Evolutionary conservation across 139 green algal species (phyloP).

Genomic region (Chlamydomonas sp.): DNA sequence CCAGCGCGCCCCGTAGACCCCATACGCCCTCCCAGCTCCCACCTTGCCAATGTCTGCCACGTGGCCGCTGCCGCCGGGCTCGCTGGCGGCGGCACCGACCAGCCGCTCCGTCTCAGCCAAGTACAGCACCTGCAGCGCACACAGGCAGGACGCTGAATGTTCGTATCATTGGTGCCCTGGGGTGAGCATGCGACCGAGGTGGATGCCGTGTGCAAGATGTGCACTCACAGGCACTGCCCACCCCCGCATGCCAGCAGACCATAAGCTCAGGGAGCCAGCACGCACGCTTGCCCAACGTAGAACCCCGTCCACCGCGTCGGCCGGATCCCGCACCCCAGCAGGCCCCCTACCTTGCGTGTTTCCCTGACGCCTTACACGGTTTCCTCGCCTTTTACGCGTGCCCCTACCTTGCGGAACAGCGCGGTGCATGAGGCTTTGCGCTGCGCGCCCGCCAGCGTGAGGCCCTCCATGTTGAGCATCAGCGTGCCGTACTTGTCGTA

Average conservation of each 20-base stretch:
- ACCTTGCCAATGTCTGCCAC: slow-evolving; percentile 70
- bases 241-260: no score
- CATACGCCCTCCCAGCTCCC: not conserved
- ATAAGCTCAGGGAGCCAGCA: no score
- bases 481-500: slow-evolving; percentile 91
- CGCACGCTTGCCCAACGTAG: no score
- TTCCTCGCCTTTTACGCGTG: not conserved
- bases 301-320: not conserved
- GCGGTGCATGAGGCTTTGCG: slow-evolving; percentile 86
- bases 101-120: slow-evolving; percentile 84
- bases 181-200: no score
- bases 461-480: slow-evolving; percentile 84
- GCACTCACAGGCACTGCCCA: no score
- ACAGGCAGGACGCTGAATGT: no score
- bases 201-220: no score
- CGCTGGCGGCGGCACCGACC: slow-evolving; percentile 63
- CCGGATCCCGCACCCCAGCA: not conserved
- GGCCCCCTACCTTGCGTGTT: not conserved
- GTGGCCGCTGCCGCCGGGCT: slow-evolving; percentile 21
- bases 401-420: slow-evolving; percentile 87
- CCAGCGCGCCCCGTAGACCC: not conserved
- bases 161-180: no score
- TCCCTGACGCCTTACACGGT: no score
- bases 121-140: slow-evolving; percentile 90
- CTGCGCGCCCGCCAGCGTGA: slow-evolving; percentile 75